These are phyloP conservation scores for Phycomyces nitens DNA, from an alignment of 192 early-diverging fungal genomes.

Conservation along the genomic window DNA sequence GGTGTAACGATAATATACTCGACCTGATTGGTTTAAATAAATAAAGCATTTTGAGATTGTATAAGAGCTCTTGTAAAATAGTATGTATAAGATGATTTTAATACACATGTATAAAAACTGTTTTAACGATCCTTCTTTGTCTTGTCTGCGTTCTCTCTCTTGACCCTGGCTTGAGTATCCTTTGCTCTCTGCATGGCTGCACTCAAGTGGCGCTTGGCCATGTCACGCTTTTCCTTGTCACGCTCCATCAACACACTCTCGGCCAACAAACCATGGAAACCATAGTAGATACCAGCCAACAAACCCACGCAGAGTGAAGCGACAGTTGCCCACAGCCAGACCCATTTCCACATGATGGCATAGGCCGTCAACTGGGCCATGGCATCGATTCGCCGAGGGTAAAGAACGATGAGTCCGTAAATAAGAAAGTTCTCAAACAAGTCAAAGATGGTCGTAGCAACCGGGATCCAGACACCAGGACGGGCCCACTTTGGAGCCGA, in stretches of 20 bases:
- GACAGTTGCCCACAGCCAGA: slow-evolving; percentile 4
- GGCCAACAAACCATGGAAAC: slow-evolving; percentile 28
- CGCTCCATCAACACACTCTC: slow-evolving; percentile 35
- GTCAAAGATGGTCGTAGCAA: slow-evolving; percentile 12
- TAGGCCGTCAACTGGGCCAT: slow-evolving; percentile 2
- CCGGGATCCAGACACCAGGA: slow-evolving; percentile 24
- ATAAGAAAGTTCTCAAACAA: slow-evolving; percentile 21
- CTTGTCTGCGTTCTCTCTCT: not conserved
- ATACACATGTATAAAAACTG: no score
- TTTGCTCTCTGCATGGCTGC: slow-evolving; percentile 1
- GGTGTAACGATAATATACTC: no score
- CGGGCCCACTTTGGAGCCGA: slow-evolving; percentile 11
- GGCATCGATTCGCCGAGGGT: slow-evolving; percentile 12
- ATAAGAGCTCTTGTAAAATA: no score
- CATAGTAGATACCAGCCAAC: slow-evolving; percentile 27
- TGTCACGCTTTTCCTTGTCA: slow-evolving; percentile 10
- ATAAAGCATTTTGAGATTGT: no score
- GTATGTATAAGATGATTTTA: no score
- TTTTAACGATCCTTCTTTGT: not conserved
- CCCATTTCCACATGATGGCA: slow-evolving; percentile 23
- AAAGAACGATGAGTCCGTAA: slow-evolving; percentile 5
- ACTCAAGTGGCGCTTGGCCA: not conserved
- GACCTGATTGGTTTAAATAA: no score
- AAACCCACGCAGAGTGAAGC: slow-evolving; percentile 9
- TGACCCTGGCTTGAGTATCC: not conserved